phyloP scores from a whole-genome alignment of 192 early-diverging fungal species.

The Lobulomyces angularis region DNA sequence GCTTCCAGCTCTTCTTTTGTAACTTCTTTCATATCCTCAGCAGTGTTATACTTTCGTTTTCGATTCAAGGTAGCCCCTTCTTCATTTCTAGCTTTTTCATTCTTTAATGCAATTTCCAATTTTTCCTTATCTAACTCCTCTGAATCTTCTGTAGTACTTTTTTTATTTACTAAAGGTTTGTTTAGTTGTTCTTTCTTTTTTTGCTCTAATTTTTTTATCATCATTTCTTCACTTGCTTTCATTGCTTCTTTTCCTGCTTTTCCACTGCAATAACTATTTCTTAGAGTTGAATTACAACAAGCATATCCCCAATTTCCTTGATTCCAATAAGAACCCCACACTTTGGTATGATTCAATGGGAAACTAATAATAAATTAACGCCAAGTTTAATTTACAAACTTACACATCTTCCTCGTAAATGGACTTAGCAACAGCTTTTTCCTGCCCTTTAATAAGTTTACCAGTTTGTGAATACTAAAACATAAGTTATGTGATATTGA shows the following conservation, averaged over 20 bases:
- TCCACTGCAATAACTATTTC: constrained; percentile 87
- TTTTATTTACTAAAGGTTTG: neutral
- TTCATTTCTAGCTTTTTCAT: constrained; percentile 19
- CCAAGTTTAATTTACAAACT: constrained; percentile 2
- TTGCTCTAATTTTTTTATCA: constrained; percentile 17
- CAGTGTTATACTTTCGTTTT: neutral
- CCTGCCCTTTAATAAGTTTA: constrained; percentile 71
- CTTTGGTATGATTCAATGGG: constrained; percentile 67
- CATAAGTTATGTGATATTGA: too few species aligned
- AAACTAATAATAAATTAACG: constrained; percentile 25
- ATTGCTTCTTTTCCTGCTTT: constrained; percentile 60
- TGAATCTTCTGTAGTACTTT: neutral
- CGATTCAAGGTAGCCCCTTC: neutral
- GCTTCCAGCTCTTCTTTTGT: constrained; percentile 60
- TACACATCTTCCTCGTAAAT: constrained; percentile 87
- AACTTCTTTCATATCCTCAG: too few species aligned
- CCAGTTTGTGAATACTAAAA: constrained; percentile 89
- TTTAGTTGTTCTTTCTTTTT: neutral
- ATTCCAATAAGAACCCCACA: constrained; percentile 95
- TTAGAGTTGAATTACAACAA: constrained; percentile 72
- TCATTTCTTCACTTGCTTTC: constrained; percentile 21
- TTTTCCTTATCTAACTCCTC: constrained; percentile 32
- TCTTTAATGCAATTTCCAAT: constrained; percentile 36
- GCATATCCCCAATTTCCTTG: constrained; percentile 92
- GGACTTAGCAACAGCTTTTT: constrained; percentile 60